A percentile compares a stretch with the other conserved stretches of the same genome.
phyloP scores from a whole-genome alignment of 202 grass and related monocot genomes.

The Cymbopogon flexuosus region DNA sequence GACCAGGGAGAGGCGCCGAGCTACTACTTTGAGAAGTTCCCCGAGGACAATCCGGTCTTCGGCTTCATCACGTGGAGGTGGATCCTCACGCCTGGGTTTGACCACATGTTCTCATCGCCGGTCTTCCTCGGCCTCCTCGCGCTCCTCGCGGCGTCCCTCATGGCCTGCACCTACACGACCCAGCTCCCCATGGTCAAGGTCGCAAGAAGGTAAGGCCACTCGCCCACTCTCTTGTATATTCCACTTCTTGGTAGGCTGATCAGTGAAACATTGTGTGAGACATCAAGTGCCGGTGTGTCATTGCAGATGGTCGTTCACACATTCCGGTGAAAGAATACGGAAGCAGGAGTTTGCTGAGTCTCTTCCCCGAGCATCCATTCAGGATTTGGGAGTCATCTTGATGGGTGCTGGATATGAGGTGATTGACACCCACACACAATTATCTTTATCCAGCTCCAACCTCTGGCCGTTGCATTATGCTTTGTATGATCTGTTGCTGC shows the following conservation, averaged over 20 bases:
- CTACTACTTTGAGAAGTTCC: conserved; percentile 80
- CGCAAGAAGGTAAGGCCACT: conserved; percentile 45
- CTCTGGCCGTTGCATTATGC: background rate
- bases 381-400: conserved; percentile 80
- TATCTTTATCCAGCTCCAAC: background rate
- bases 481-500: conserved; percentile 14
- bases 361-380: conserved; percentile 70
- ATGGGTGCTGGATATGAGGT: conserved; percentile 97
- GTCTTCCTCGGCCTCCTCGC: conserved; percentile 76
- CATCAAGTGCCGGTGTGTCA: background rate
- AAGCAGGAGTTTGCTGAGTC: conserved; percentile 81
- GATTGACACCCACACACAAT: background rate
- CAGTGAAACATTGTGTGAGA: background rate
- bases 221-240: background rate
- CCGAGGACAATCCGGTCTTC: conserved; percentile 69
- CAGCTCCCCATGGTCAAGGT: conserved; percentile 84
- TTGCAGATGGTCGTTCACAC: conserved; percentile 86
- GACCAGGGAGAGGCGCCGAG: conserved; percentile 80
- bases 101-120: conserved; percentile 95
- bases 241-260: background rate
- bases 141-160: conserved; percentile 73
- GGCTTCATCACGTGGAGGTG: conserved; percentile 90
- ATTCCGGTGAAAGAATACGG: conserved; percentile 55
- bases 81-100: conserved; percentile 84
- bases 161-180: conserved; percentile 94